Conservation (phyloP, 257 asterid genomes). For the Solanum neorickii region DNA sequence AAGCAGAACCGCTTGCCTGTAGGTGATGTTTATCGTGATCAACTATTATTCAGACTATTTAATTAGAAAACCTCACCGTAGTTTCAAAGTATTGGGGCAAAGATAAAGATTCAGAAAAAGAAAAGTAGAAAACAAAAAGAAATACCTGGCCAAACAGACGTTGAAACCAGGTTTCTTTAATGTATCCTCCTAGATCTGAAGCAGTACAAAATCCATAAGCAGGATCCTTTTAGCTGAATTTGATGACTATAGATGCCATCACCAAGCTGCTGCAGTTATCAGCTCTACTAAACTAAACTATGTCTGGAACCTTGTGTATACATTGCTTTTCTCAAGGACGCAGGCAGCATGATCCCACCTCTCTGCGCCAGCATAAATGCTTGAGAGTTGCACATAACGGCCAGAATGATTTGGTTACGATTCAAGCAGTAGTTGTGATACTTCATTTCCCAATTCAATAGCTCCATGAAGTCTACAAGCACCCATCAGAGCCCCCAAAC, state of each 20-base stretch:
- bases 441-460: neutral
- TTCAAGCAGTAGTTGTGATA: slow-evolving; percentile 30
- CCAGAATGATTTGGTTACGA: slow-evolving; percentile 8
- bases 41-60: neutral
- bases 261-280: neutral
- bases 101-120: neutral
- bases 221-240: neutral
- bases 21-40: neutral
- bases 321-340: slow-evolving; percentile 12
- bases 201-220: neutral
- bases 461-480: too few relatives aligned
- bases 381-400: slow-evolving; percentile 54
- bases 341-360: slow-evolving; percentile 44
- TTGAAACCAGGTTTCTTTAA: neutral
- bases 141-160: neutral
- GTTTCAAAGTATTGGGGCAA: neutral
- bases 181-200: neutral
- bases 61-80: neutral
- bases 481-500: too few relatives aligned
- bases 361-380: slow-evolving; percentile 36
- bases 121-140: neutral
- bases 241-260: neutral
- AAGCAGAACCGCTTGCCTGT: neutral
- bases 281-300: slow-evolving; percentile 18
- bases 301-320: slow-evolving; percentile 63